Base-by-base conservation (phyloP, 352 stramenopile species). In the Phytophthora uliginosa region DNA sequence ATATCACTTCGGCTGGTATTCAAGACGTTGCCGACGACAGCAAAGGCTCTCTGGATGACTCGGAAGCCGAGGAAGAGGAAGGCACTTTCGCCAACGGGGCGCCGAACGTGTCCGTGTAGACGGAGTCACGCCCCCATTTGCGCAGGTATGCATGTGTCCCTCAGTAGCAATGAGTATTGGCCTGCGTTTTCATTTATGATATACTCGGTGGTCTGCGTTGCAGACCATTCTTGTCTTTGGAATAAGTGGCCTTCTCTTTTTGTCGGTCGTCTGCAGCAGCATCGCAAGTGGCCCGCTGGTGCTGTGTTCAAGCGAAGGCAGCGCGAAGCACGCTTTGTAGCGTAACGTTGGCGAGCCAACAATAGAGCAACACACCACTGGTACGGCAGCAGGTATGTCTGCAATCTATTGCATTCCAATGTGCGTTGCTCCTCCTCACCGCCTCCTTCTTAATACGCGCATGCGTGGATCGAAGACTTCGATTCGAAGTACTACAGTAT, bases 51-150 rank as follows among this genome's bases (percentile, higher is more conserved):
- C 61, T 92, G 36, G 68, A 77, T 12, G 79, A 84, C 50, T 93
- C 87, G 18, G 78, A 91, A 42, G 91, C 81, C 26, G 78, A 85
- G 9, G 79, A 86, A n/a, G 81, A 80, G 47, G 82, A 95, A 72
- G 82, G 82, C 63, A 76, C 78, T 20, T 93, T 93, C 59, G 76
- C 77, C 36, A 93, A 91, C 58, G 52, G 56, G 59, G 63, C 55
- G 18, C 40, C 42, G 22, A 74, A 78, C 42, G 75, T 80, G 54
- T 81, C 76, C 48, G 74, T 85, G 70, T 85, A 80, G 71, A 64
- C 20, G 10, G 51, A n/a, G 13, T 8, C 10, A 55, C 33, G 13
- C 50, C 53, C 20, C 50, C 40, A 48, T 63, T 18, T n/a, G 38
- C 38, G 55, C 73, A 70, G 60, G 61, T 26, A 47, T 74, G 64